A percentile compares a stretch with the other conserved stretches of the same genome.
Conservation (phyloP, 768 basidiomycete species). For the Wakefieldia striispora region DNA sequence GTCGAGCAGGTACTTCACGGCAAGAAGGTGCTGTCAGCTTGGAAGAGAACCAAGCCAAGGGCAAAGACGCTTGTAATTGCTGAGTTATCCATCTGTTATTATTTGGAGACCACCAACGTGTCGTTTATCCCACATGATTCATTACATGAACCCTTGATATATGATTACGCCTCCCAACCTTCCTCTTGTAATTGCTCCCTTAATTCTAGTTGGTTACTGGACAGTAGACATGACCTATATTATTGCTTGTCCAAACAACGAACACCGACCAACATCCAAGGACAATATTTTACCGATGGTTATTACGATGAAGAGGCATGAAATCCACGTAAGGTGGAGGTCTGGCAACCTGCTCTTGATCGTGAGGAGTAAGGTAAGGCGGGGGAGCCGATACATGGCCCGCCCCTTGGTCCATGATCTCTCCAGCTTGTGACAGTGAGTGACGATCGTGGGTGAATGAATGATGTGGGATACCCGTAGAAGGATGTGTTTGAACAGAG, state of each 20-base stretch:
- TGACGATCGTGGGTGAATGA: conserved; percentile 32
- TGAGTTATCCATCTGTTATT: conserved; percentile 37
- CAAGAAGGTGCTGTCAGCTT: conserved; percentile 64
- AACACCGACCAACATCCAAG: neutral
- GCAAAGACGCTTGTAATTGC: conserved; percentile 81
- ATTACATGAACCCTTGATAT: conserved; percentile 19
- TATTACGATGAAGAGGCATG: conserved; percentile 12
- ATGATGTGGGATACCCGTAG: conserved; percentile 31
- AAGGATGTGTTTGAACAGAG: conserved; percentile 13
- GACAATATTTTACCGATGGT: conserved; percentile 10
- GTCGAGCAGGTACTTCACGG: conserved; percentile 48
- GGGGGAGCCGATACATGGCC: conserved; percentile 68
- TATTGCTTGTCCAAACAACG: neutral
- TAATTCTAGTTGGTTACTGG: conserved; percentile 22
- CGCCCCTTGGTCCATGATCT: conserved; percentile 35
- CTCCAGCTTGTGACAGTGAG: conserved; percentile 32
- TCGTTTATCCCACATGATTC: conserved; percentile 16
- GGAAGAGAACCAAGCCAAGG: conserved; percentile 62
- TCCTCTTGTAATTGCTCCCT: conserved; percentile 29
- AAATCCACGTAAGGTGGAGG: conserved; percentile 68
- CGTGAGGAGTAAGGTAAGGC: conserved; percentile 60
- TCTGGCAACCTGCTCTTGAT: conserved; percentile 51
- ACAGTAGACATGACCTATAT: conserved; percentile 4
- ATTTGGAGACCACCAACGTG: conserved; percentile 17
- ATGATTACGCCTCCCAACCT: conserved; percentile 19